These are phyloP conservation scores for Colletotrichum sp. DNA, from an alignment of 2,329 filamentous ascomycete genomes.

Conservation along the genomic window DNA sequence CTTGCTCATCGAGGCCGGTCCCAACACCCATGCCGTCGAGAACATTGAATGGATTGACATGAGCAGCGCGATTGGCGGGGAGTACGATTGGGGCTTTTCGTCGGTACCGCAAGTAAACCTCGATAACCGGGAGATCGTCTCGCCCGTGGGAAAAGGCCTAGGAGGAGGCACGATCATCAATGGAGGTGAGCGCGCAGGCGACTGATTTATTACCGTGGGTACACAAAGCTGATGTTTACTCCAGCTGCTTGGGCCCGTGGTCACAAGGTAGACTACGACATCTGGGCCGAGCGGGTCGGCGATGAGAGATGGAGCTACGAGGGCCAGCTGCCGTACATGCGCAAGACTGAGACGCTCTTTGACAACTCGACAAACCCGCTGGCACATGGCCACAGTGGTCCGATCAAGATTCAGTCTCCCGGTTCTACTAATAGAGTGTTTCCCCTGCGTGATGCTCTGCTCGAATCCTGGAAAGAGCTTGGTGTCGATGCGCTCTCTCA, in stretches of 20 bases:
- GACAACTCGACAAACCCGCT: constrained; percentile 30
- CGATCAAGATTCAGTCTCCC: constrained; percentile 30
- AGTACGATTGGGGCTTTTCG: constrained; percentile 39
- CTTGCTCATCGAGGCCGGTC: constrained; percentile 43
- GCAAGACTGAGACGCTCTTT: constrained; percentile 32
- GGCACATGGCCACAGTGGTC: constrained; percentile 43
- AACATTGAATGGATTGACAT: constrained; percentile 30
- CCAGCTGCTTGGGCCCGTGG: constrained; percentile 49
- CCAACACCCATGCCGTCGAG: constrained; percentile 28
- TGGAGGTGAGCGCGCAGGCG: too few relatives aligned
- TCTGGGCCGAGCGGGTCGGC: constrained; percentile 38
- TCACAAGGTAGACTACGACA: constrained; percentile 46
- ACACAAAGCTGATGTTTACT: too few relatives aligned
- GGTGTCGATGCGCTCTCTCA: constrained; percentile 31
- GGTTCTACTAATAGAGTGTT: constrained; percentile 36
- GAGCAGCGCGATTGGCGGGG: constrained; percentile 27
- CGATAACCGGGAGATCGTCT: constrained; percentile 26
- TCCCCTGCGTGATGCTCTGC: constrained; percentile 37
- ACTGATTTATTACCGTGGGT: too few relatives aligned
- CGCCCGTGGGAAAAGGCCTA: constrained; percentile 42
- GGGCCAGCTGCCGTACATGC: constrained; percentile 49
- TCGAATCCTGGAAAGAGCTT: constrained; percentile 45
- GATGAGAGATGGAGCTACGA: constrained; percentile 51
- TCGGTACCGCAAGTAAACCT: constrained; percentile 32
- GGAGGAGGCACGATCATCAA: constrained; percentile 47